Conservation (phyloP, 495 filamentous ascomycete genomes). For the Talaromyces thailandensis region DNA sequence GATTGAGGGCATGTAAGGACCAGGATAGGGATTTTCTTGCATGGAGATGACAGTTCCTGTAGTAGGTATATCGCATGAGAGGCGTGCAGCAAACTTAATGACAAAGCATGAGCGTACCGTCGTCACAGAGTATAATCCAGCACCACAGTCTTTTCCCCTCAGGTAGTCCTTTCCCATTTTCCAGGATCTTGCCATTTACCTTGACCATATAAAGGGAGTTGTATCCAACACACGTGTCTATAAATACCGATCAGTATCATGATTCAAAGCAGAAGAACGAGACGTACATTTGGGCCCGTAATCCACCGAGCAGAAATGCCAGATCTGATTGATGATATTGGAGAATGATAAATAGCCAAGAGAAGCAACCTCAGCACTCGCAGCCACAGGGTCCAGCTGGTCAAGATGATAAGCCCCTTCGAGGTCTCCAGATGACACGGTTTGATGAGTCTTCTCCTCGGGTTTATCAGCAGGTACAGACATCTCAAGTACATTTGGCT, state of each 20-base stretch:
- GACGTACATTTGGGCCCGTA: conserved; percentile 44
- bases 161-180: conserved; percentile 42
- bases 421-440: conserved; percentile 15
- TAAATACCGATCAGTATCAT: conserved; percentile 4
- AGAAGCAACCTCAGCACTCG: conserved; percentile 16
- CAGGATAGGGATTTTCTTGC: conserved; percentile 58
- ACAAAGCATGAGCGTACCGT: conserved; percentile 37
- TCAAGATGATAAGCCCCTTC: conserved; percentile 25
- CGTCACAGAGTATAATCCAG: conserved; percentile 75
- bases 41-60: conserved; percentile 68
- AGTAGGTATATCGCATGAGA: conserved; percentile 3
- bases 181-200: conserved; percentile 14
- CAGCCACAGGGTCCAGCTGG: conserved; percentile 14
- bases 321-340: conserved; percentile 50
- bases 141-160: conserved; percentile 61
- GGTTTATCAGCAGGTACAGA: neutral
- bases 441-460: neutral
- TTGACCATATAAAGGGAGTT: conserved; percentile 63
- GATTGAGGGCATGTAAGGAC: conserved; percentile 15
- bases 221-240: conserved; percentile 74
- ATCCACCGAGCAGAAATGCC: conserved; percentile 57
- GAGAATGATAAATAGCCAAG: conserved; percentile 28
- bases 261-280: neutral
- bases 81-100: neutral
- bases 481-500: conserved; percentile 3